A percentile compares a stretch with the other conserved stretches of the same genome.
phyloP scores from a whole-genome alignment of 345 rosid genomes.

The Eutrema japonicum region DNA sequence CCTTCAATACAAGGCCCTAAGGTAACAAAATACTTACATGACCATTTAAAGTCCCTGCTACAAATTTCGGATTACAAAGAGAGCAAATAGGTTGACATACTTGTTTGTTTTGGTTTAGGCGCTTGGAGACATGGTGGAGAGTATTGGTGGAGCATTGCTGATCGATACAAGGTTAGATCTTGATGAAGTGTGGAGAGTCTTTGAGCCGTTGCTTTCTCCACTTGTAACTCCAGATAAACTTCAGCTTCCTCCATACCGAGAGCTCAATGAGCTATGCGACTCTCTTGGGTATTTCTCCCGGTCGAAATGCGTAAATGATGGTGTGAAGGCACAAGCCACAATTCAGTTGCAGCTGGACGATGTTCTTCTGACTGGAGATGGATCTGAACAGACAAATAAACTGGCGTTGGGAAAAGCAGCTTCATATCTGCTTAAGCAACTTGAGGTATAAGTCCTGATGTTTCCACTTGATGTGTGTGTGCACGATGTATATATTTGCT shows the following conservation, averaged over 20 bases:
- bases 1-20: conserved; percentile 71
- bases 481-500: conserved; percentile 1
- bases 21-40: conserved; percentile 47
- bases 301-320: conserved; percentile 50
- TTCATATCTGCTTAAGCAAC: conserved; percentile 65
- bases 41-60: background rate
- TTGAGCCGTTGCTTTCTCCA: conserved; percentile 76
- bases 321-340: conserved; percentile 60
- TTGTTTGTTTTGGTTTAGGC: conserved; percentile 53
- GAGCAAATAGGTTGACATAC: background rate
- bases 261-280: conserved; percentile 73
- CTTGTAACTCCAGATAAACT: conserved; percentile 84
- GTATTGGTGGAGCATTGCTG: conserved; percentile 82
- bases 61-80: background rate
- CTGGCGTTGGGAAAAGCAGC: conserved; percentile 87
- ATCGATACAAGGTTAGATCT: conserved; percentile 75
- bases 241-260: conserved; percentile 75
- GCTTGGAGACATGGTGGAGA: conserved; percentile 91
- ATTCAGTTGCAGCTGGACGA: conserved; percentile 71
- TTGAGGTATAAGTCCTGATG: conserved; percentile 60
- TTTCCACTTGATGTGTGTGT: conserved; percentile 13
- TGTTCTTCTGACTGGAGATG: conserved; percentile 66
- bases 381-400: conserved; percentile 64
- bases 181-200: conserved; percentile 76
- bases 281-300: conserved; percentile 70